These are phyloP conservation scores for Phytophthora capsici DNA, from an alignment of 352 stramenopile species.

Conservation along the genomic window DNA sequence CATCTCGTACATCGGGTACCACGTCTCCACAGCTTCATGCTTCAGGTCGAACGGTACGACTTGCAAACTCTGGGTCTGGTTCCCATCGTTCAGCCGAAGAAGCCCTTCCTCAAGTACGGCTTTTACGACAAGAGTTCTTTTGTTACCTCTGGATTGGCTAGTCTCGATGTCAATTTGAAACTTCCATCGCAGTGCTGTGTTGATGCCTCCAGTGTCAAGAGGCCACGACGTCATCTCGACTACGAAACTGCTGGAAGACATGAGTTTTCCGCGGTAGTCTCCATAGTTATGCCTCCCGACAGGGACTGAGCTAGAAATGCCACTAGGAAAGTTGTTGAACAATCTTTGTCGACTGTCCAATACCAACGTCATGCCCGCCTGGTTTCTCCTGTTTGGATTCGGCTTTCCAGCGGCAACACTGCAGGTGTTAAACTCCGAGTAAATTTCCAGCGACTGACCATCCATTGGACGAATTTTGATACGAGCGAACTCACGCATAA, in stretches of 20 bases:
- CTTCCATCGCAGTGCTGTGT: slow-evolving; percentile 30
- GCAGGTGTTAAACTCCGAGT: slow-evolving; percentile 31
- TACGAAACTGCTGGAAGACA: slow-evolving; percentile 35
- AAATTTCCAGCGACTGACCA: slow-evolving; percentile 25
- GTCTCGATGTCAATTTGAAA: slow-evolving; percentile 25
- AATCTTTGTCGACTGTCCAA: slow-evolving; percentile 48
- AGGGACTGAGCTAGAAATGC: slow-evolving; percentile 43
- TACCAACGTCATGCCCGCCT: slow-evolving; percentile 37
- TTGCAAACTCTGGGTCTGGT: slow-evolving; percentile 12
- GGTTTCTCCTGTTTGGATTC: not conserved
- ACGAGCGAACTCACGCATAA: slow-evolving; percentile 39
- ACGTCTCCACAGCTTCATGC: slow-evolving; percentile 19
- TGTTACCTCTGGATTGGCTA: not conserved
- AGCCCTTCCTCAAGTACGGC: slow-evolving; percentile 23
- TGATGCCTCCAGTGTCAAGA: not conserved
- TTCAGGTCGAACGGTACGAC: slow-evolving; percentile 21
- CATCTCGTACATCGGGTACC: slow-evolving; percentile 30
- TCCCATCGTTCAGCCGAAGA: slow-evolving; percentile 9
- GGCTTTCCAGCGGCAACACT: not conserved
- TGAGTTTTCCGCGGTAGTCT: slow-evolving; percentile 53
- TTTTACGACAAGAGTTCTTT: slow-evolving; percentile 15
- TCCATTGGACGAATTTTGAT: slow-evolving; percentile 33
- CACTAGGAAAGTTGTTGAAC: slow-evolving; percentile 54
- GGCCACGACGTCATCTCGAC: slow-evolving; percentile 45
- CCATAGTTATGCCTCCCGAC: slow-evolving; percentile 43